Percentiles rank a stretch among this genome's conserved stretches.
phyloP scores from a whole-genome alignment of 2,329 filamentous ascomycete species.

The Pseudopyrenochaeta lycopersici region DNA sequence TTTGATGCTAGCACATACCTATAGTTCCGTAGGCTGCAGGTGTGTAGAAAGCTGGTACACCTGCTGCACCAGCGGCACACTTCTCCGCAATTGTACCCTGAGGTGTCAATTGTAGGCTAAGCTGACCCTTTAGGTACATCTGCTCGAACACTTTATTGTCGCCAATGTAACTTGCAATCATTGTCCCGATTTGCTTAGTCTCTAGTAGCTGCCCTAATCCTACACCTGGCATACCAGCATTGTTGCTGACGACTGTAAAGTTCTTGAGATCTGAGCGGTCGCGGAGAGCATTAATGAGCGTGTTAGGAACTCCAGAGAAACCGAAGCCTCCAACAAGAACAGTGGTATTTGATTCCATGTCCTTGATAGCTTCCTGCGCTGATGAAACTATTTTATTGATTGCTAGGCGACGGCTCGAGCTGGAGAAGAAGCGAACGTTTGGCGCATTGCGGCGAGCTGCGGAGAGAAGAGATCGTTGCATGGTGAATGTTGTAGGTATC shows the following conservation, averaged over 20 bases:
- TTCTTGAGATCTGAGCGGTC: constrained; percentile 45
- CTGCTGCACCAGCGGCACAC: constrained; percentile 75
- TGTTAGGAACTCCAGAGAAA: constrained; percentile 51
- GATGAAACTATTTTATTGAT: constrained; percentile 53
- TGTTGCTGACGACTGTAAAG: constrained; percentile 82
- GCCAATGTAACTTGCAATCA: constrained; percentile 79
- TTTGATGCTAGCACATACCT: constrained; percentile 26
- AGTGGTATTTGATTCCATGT: constrained; percentile 49
- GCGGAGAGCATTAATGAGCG: constrained; percentile 50
- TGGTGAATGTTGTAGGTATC: constrained; percentile 19
- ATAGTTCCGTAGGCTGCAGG: constrained; percentile 74
- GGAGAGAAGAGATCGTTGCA: constrained; percentile 47
- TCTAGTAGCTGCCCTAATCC: constrained; percentile 75
- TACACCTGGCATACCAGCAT: constrained; percentile 75
- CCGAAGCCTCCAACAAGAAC: constrained; percentile 51
- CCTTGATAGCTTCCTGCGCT: constrained; percentile 49
- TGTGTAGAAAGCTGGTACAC: constrained; percentile 83
- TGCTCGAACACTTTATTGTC: constrained; percentile 80
- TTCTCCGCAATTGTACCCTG: constrained; percentile 79
- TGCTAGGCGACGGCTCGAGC: constrained; percentile 37
- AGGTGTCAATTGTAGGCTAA: constrained; percentile 78
- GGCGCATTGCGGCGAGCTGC: constrained; percentile 42
- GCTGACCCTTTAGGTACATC: constrained; percentile 77
- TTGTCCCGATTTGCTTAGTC: constrained; percentile 74
- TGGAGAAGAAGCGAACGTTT: constrained; percentile 47